These are phyloP conservation scores for Penicillium fimorum DNA, from an alignment of 495 filamentous ascomycete species.

Conservation along the genomic window DNA sequence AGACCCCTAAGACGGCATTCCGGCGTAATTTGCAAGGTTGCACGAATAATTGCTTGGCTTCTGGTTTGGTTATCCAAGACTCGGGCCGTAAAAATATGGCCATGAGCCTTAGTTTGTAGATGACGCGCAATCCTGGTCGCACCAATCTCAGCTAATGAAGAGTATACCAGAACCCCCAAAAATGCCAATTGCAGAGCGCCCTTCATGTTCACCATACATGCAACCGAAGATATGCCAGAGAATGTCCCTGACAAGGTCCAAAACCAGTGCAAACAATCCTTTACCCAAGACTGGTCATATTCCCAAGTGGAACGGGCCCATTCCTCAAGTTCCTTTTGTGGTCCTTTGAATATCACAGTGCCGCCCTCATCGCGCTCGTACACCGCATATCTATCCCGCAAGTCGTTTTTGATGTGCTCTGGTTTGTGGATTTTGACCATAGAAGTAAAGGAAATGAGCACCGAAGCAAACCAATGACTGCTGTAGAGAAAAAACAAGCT, in stretches of 20 bases:
- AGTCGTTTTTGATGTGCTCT: constrained; percentile 11
- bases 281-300: constrained; percentile 16
- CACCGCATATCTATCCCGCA: constrained; percentile 21
- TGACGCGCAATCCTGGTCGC: constrained; percentile 26
- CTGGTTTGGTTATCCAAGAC: constrained; percentile 22
- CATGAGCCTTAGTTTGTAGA: constrained; percentile 23
- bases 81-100: constrained; percentile 1
- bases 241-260: constrained; percentile 28
- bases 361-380: constrained; percentile 32
- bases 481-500: constrained; percentile 28
- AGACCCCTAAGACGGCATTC: constrained; percentile 22
- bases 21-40: constrained; percentile 18
- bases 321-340: constrained; percentile 26
- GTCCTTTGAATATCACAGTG: constrained; percentile 34
- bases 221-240: constrained; percentile 27
- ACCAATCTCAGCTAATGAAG: constrained; percentile 28
- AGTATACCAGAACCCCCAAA: constrained; percentile 25
- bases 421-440: constrained; percentile 24
- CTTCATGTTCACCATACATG: constrained; percentile 37
- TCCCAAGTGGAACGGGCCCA: constrained; percentile 35
- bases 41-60: constrained; percentile 24
- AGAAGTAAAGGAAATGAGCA: constrained; percentile 20
- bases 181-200: constrained; percentile 29
- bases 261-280: constrained; percentile 22
- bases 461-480: constrained; percentile 25